phyloP scores from a whole-genome alignment of 1,284 basidiomycete genomes.

The Vanrija sp. region DNA sequence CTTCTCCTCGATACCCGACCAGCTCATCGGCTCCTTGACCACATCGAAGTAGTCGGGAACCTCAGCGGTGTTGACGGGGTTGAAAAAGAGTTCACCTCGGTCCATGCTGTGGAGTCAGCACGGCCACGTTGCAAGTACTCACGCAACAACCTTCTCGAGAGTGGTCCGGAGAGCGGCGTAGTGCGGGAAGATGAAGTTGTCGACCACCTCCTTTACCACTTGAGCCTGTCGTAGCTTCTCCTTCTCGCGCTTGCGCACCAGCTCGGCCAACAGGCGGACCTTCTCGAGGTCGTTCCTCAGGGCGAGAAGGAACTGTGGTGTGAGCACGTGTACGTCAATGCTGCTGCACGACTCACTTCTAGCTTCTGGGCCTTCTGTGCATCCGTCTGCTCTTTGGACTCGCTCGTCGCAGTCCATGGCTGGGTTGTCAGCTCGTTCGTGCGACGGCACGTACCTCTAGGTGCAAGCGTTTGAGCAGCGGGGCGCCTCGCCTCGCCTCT shows the following conservation, averaged over 20 bases:
- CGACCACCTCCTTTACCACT: conserved; percentile 65
- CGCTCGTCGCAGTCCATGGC: conserved; percentile 86
- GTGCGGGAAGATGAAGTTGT: conserved; percentile 64
- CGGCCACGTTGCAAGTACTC: conserved; percentile 37
- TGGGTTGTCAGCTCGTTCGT: too few species aligned
- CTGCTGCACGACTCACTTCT: conserved; percentile 54
- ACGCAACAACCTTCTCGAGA: conserved; percentile 70
- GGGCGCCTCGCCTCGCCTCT: conserved; percentile 87
- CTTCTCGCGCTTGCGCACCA: conserved; percentile 75
- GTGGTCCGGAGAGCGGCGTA: conserved; percentile 60
- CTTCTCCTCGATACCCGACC: conserved; percentile 73
- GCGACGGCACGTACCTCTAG: conserved; percentile 55
- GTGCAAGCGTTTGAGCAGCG: conserved; percentile 87
- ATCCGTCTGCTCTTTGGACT: conserved; percentile 64
- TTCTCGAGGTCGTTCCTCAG: conserved; percentile 73
- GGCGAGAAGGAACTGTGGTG: conserved; percentile 61
- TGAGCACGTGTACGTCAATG: background rate
- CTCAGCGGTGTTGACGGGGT: conserved; percentile 70
- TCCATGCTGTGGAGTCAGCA: conserved; percentile 59
- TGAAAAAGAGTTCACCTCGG: conserved; percentile 67
- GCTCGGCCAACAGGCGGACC: conserved; percentile 66
- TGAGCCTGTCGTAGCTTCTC: conserved; percentile 73
- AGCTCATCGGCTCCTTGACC: conserved; percentile 84
- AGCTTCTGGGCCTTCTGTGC: conserved; percentile 82
- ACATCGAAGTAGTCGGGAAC: conserved; percentile 92